Evolutionary conservation across 2,329 filamentous ascomycete species (phyloP).

Genomic region (Elsinoe batatas): DNA sequence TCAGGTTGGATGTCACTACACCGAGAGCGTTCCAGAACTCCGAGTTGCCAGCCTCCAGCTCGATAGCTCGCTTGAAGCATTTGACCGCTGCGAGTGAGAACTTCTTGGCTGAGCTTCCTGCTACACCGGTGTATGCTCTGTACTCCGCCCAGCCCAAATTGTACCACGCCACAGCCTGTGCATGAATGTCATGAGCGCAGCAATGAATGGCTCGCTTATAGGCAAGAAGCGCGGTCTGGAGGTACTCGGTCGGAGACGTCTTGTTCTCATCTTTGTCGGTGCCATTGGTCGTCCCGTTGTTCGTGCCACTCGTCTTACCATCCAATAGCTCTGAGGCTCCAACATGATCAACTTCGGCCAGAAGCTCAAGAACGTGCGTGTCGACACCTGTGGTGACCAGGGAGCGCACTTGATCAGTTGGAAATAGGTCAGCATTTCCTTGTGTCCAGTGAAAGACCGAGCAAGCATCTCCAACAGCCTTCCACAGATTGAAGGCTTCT

Average conservation of each 20-base stretch:
- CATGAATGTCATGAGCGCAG: slow-evolving; percentile 64
- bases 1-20: slow-evolving; percentile 78
- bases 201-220: slow-evolving; percentile 77
- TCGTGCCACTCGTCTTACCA: neutral
- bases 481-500: slow-evolving; percentile 90
- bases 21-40: slow-evolving; percentile 98
- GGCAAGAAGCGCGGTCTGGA: slow-evolving; percentile 47
- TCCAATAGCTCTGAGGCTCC: slow-evolving; percentile 21
- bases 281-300: slow-evolving; percentile 2
- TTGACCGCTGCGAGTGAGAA: slow-evolving; percentile 74
- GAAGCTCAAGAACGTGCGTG: slow-evolving; percentile 47
- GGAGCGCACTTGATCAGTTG: slow-evolving; percentile 45
- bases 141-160: slow-evolving; percentile 94
- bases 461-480: slow-evolving; percentile 79
- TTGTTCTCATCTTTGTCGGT: neutral
- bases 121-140: slow-evolving; percentile 50
- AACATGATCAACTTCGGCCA: slow-evolving; percentile 61
- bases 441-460: slow-evolving; percentile 74
- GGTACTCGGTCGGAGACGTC: neutral
- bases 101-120: slow-evolving; percentile 49
- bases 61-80: slow-evolving; percentile 92
- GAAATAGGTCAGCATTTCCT: slow-evolving; percentile 53
- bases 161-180: slow-evolving; percentile 92
- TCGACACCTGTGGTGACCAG: slow-evolving; percentile 50
- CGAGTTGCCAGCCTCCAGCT: slow-evolving; percentile 83